Percentiles rank a stretch among this genome's conserved stretches.
phyloP scores from a whole-genome alignment of 192 early-diverging fungal species.

The Dissophora globulifera region DNA sequence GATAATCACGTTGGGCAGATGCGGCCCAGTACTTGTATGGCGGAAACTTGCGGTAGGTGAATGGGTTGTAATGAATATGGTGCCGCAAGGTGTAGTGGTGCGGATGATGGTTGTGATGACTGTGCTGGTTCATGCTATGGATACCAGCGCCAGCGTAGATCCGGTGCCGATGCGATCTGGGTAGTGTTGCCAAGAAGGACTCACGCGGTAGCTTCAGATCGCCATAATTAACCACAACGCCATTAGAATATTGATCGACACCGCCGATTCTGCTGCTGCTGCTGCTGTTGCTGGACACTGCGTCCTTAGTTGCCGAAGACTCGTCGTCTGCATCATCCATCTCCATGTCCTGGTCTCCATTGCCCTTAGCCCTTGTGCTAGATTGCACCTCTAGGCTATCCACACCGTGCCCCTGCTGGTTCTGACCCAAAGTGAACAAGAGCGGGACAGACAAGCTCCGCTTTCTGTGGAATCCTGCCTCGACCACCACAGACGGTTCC shows the following conservation, averaged over 20 bases:
- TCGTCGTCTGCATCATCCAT: neutral
- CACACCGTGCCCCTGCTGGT: slow-evolving; percentile 11
- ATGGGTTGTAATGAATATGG: slow-evolving; percentile 23
- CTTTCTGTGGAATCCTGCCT: slow-evolving; percentile 17
- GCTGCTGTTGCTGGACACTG: neutral
- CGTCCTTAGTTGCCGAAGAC: neutral
- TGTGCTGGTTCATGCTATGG: neutral
- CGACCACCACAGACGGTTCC: neutral
- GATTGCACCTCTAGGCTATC: too few species aligned
- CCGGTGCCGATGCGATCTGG: slow-evolving; percentile 8
- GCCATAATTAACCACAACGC: too few species aligned
- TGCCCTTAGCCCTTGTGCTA: too few species aligned
- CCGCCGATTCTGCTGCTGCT: too few species aligned
- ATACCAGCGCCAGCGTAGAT: neutral
- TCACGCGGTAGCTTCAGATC: neutral
- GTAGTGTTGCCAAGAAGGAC: neutral
- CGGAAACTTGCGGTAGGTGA: slow-evolving; percentile 43
- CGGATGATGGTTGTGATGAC: slow-evolving; percentile 4
- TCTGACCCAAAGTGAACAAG: neutral
- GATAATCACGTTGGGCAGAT: slow-evolving; percentile 43
- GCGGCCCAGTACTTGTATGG: slow-evolving; percentile 37
- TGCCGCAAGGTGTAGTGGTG: slow-evolving; percentile 15
- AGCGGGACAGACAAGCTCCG: slow-evolving; percentile 38
- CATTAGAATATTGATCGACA: too few species aligned
- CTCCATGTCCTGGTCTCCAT: slow-evolving; percentile 25